Conservation (phyloP, 2,329 filamentous ascomycete species). For the Aaosphaeria pasadenensis region DNA sequence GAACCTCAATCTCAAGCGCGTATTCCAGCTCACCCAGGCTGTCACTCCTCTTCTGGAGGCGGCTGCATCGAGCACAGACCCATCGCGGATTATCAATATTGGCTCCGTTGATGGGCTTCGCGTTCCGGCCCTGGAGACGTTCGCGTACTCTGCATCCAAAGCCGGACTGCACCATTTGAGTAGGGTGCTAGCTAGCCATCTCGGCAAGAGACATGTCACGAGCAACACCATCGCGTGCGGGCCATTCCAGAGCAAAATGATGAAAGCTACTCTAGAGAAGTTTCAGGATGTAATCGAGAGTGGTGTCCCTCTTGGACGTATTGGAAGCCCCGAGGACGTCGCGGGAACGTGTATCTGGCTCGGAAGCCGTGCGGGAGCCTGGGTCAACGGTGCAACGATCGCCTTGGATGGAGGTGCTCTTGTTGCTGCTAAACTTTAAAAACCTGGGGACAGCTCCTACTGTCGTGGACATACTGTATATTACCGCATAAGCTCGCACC, state of each 20-base stretch:
- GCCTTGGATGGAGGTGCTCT: constrained; percentile 40
- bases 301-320: constrained; percentile 64
- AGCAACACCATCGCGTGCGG: constrained; percentile 70
- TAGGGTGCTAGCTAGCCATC: constrained; percentile 60
- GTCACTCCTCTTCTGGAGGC: constrained; percentile 62
- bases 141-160: constrained; percentile 59
- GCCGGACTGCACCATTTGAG: constrained; percentile 64
- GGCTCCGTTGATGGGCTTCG: constrained; percentile 62
- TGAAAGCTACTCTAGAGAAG: constrained; percentile 65
- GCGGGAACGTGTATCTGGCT: constrained; percentile 71
- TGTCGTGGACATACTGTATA: too few species aligned
- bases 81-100: constrained; percentile 62
- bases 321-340: constrained; percentile 66
- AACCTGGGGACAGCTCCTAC: too few species aligned
- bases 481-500: too few species aligned
- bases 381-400: constrained; percentile 44
- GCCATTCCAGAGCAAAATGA: constrained; percentile 70
- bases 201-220: constrained; percentile 60
- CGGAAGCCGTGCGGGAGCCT: constrained; percentile 60
- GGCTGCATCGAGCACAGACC: constrained; percentile 43
- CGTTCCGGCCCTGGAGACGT: constrained; percentile 59
- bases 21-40: constrained; percentile 63
- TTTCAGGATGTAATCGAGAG: constrained; percentile 54
- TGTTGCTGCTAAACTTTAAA: constrained; percentile 35
- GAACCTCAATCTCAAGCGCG: constrained; percentile 60